Conservation (phyloP, 106 monocot genomes). For the Dioscorea dumetorum region DNA sequence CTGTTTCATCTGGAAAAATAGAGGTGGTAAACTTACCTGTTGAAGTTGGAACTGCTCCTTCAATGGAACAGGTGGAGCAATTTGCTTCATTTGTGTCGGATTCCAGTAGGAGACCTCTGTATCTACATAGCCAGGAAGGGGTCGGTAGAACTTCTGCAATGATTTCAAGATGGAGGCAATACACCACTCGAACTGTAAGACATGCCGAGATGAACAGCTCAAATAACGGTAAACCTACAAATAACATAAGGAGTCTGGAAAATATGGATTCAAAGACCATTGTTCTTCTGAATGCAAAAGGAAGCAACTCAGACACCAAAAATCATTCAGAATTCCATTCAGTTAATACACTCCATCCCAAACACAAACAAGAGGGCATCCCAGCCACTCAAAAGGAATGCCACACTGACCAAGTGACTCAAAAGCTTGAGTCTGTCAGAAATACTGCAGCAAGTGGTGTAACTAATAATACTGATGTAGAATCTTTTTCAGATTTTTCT, state of each 20-base stretch:
- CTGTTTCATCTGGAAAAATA: slow-evolving; percentile 58
- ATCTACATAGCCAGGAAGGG: slow-evolving; percentile 91
- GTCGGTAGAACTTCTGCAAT: slow-evolving; percentile 83
- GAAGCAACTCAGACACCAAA: not conserved
- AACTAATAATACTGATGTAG: slow-evolving; percentile 14
- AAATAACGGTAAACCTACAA: slow-evolving; percentile 25
- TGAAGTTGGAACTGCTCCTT: slow-evolving; percentile 84
- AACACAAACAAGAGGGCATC: not conserved
- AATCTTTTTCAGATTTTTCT: slow-evolving; percentile 14
- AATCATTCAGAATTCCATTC: slow-evolving; percentile 2
- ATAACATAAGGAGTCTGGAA: slow-evolving; percentile 8
- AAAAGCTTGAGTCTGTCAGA: slow-evolving; percentile 5
- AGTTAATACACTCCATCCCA: too few relatives aligned
- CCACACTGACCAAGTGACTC: slow-evolving; percentile 15
- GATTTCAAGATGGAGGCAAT: slow-evolving; percentile 95
- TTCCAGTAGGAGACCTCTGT: slow-evolving; percentile 52
- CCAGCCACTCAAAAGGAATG: slow-evolving; percentile 6
- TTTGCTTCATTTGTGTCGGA: slow-evolving; percentile 69
- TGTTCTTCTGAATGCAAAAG: slow-evolving; percentile 7
- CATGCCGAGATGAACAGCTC: slow-evolving; percentile 8
- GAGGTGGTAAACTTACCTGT: slow-evolving; percentile 70
- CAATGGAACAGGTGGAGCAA: slow-evolving; percentile 67
- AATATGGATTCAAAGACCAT: not conserved
- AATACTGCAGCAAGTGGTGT: slow-evolving; percentile 4
- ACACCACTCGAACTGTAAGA: slow-evolving; percentile 31